Conservation (phyloP, 108 stramenopile species). For the Aurantiochytrium sp. region DNA sequence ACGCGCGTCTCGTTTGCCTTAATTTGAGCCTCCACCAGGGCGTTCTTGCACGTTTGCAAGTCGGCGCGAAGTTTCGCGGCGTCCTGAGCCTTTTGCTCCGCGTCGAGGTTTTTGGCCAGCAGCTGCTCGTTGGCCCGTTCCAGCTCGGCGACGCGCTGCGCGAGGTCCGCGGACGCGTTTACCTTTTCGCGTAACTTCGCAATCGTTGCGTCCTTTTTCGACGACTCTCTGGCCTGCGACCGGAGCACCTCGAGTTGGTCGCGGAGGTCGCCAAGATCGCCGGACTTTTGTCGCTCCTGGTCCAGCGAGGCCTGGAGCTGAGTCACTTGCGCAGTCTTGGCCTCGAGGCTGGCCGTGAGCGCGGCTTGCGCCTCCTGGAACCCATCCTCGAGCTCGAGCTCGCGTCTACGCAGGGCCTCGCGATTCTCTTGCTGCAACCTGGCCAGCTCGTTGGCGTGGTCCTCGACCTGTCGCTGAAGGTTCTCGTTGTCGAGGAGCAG, state of each 20-base stretch:
- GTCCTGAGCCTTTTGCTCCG: not conserved
- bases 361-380: not conserved
- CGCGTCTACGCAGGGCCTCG: not conserved
- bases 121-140: not conserved
- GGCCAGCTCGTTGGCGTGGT: not conserved
- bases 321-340: not conserved
- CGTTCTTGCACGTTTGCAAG: not conserved
- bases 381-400: not conserved
- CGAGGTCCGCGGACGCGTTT: not conserved
- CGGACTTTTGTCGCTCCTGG: not conserved
- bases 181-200: not conserved
- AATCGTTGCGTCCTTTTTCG: slow-evolving; percentile 9
- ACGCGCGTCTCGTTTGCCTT: not conserved
- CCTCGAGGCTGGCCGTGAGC: not conserved
- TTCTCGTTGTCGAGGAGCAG: not conserved
- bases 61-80: not conserved
- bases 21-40: not conserved
- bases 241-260: not conserved
- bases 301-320: not conserved
- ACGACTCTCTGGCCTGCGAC: not conserved
- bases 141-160: not conserved
- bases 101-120: not conserved
- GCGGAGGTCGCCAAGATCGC: not conserved
- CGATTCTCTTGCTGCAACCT: not conserved
- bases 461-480: not conserved